phyloP scores from a whole-genome alignment of 1,284 basidiomycete species.

The Ganoderma multipileum region DNA sequence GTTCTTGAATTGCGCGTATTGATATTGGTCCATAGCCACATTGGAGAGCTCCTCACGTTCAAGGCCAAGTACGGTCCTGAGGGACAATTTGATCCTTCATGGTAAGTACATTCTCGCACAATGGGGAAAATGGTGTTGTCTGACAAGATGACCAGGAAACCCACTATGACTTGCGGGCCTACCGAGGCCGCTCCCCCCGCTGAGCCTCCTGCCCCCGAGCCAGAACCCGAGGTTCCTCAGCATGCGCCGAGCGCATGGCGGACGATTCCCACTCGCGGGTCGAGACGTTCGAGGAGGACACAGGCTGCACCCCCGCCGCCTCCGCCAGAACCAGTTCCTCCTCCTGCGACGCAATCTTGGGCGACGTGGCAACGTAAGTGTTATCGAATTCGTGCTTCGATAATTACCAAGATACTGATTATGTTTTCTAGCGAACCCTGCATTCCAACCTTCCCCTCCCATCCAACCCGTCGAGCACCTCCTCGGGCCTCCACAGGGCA shows the following conservation, averaged over 20 bases:
- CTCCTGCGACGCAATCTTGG: constrained; percentile 52
- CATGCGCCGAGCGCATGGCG: constrained; percentile 64
- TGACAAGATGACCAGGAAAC: constrained; percentile 49
- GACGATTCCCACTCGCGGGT: constrained; percentile 42
- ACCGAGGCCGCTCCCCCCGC: constrained; percentile 29
- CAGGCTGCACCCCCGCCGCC: constrained; percentile 32
- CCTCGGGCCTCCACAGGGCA: constrained; percentile 57
- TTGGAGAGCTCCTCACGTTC: constrained; percentile 69
- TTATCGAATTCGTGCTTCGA: neutral
- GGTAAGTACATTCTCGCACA: constrained; percentile 48
- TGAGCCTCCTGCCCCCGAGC: constrained; percentile 25
- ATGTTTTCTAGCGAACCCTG: constrained; percentile 26
- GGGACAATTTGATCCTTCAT: constrained; percentile 77
- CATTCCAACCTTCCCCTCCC: constrained; percentile 44
- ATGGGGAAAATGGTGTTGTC: constrained; percentile 10
- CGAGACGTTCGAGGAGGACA: constrained; percentile 43
- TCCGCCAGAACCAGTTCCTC: constrained; percentile 31
- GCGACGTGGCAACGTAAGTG: constrained; percentile 74
- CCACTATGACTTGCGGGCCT: constrained; percentile 41
- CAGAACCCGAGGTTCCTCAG: constrained; percentile 26
- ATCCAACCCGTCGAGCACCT: constrained; percentile 52
- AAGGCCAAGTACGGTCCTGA: constrained; percentile 77
- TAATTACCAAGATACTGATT: constrained; percentile 2
- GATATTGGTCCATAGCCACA: constrained; percentile 54
- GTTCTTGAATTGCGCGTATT: neutral